phyloP scores from a whole-genome alignment of 371 early-diverging fungal genomes.

The Coemansia sp. region DNA sequence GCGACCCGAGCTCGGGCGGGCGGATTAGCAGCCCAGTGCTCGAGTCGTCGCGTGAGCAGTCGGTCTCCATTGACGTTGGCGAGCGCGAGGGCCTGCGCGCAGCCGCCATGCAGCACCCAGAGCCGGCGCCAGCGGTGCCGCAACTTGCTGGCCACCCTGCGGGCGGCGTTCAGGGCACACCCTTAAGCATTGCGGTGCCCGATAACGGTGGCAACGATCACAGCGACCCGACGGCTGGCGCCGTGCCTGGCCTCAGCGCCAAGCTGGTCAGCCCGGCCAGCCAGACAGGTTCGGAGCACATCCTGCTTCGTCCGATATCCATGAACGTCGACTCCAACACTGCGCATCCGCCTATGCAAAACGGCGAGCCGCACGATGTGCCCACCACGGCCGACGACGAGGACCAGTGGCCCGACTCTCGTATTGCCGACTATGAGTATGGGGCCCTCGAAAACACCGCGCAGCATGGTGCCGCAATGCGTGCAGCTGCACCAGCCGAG shows the following conservation, averaged over 20 bases:
- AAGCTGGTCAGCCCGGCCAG: conserved; percentile 12
- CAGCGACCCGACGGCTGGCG: neutral
- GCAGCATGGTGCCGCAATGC: neutral
- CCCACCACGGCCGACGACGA: conserved; percentile 4
- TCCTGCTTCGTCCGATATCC: conserved; percentile 44
- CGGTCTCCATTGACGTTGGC: conserved; percentile 28
- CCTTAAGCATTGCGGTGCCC: neutral
- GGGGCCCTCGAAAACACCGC: neutral
- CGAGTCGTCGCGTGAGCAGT: conserved; percentile 32
- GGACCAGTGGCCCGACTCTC: conserved; percentile 16
- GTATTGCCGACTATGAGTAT: conserved; percentile 28
- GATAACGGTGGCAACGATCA: neutral
- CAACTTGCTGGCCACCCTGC: neutral
- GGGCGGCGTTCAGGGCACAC: neutral
- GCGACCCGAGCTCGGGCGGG: conserved; percentile 21
- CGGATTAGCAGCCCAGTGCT: conserved; percentile 26
- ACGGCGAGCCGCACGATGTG: neutral
- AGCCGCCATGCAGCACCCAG: neutral
- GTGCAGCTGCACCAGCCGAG: neutral
- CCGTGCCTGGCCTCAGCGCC: neutral
- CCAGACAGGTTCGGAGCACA: conserved; percentile 23
- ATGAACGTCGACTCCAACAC: conserved; percentile 1
- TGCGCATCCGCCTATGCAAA: neutral
- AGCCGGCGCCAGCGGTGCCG: neutral
- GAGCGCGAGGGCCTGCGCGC: conserved; percentile 8